Base-by-base conservation (phyloP, 495 filamentous ascomycete species). In the Evansstolkia leycettana region DNA sequence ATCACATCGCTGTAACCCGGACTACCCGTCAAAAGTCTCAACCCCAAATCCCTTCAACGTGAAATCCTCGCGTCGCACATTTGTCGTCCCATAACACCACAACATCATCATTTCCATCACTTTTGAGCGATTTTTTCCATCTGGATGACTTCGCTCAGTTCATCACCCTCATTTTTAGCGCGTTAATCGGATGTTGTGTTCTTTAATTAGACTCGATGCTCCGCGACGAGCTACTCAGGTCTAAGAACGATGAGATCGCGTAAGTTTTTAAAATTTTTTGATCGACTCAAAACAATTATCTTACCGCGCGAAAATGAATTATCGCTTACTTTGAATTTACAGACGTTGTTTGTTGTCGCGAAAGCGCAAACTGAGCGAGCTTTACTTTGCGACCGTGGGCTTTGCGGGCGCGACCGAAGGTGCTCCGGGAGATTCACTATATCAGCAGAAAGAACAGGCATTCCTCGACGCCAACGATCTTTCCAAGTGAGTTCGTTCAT, bases 351-450 rank as follows among this genome's bases (percentile, higher is more conserved):
- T 76, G 65, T 61, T 58, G 62, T 80, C 79, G 64, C 80, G 82
- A 51, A 84, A 86, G 70, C 77, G 80, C 55, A 88, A 88, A 62
- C 65, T 93, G 51, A 76, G 74, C 47, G 80, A 85, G 63, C 72
- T 93, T 47, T 88, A 78, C 64, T 62, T 58, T 58, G 62, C 65
- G 52, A 71, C 68, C 51, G 60, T 70, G 44, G 54, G 55, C 38
- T 56, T 59, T 45, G 54, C 54, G 48, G 58, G 59, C 58, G 61
- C 61, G 55, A 62, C 62, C 54, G 76, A 75, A 43, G 54, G 58
- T 55, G 58, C 62, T 39, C 43, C 66, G 31, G 61, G 60, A 48
- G 73, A 81, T 47, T 59, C 65, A 40, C 67, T 65, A 40, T 60
- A 61, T 49, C 52, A 62, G 36, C 48, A 62, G 36, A 67, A 66